Evolutionary conservation across 805 yeast species (phyloP).

Genomic region (Debaryomyces hansenii): DNA sequence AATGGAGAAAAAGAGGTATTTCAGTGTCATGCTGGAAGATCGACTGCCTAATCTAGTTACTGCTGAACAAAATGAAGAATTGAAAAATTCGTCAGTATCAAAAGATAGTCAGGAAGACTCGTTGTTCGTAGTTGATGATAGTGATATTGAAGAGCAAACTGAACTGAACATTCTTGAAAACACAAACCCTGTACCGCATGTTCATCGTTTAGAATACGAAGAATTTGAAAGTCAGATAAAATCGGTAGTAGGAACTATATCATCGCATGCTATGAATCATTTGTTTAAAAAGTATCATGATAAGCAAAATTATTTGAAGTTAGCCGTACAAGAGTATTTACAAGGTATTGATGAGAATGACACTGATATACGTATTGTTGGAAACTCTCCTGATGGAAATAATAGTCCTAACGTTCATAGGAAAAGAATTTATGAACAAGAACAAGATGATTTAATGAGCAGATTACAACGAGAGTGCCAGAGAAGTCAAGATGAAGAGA

Average conservation of each 20-base stretch:
- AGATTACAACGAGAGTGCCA: neutral
- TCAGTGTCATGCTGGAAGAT: neutral
- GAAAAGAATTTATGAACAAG: neutral
- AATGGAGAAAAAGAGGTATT: slow-evolving; percentile 3
- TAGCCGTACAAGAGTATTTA: slow-evolving; percentile 42
- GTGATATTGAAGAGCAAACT: neutral
- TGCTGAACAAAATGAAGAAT: no score
- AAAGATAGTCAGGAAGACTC: neutral
- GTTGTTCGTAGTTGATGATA: neutral
- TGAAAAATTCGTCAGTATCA: neutral
- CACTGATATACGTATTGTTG: no score
- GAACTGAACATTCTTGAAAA: neutral
- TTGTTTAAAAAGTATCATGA: slow-evolving; percentile 14
- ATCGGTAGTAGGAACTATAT: slow-evolving; percentile 13
- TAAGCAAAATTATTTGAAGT: slow-evolving; percentile 11
- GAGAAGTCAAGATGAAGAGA: neutral
- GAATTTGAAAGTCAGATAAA: slow-evolving; percentile 14
- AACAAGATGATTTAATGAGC: neutral
- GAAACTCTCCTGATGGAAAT: neutral
- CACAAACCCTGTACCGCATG: neutral
- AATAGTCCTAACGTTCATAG: neutral
- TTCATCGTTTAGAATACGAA: slow-evolving; percentile 1
- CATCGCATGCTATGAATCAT: slow-evolving; percentile 5
- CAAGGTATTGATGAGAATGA: slow-evolving; percentile 44
- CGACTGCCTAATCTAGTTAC: no score